Conservation (phyloP, 2,329 filamentous ascomycete genomes). For the Blastomyces gilchristii region DNA sequence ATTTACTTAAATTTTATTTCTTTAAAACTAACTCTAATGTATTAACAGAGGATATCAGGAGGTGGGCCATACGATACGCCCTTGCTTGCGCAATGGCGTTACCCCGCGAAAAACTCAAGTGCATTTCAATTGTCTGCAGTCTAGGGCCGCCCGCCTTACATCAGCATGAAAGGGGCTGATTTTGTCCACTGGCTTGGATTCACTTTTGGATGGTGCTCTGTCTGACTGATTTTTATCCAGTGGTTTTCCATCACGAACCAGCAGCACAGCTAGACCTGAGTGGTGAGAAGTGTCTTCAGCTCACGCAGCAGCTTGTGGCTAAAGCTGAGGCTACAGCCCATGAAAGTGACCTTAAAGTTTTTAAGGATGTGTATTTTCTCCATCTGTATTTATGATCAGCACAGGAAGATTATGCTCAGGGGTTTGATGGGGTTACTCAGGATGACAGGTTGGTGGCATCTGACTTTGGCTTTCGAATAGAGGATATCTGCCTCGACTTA, state of each 20-base stretch:
- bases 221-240: conserved; percentile 15
- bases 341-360: conserved; percentile 20
- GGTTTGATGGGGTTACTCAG: conserved; percentile 21
- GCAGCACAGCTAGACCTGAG: conserved; percentile 24
- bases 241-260: conserved; percentile 23
- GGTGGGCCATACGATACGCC: conserved; percentile 33
- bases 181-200: conserved; percentile 22
- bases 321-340: conserved; percentile 8
- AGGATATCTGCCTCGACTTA: conserved; percentile 28
- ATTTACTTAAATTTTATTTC: too few species aligned
- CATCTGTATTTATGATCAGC: conserved; percentile 18
- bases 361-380: conserved; percentile 18
- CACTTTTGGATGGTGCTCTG: conserved; percentile 23
- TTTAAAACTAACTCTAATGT: too few species aligned
- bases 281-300: conserved; percentile 24
- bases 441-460: conserved; percentile 24
- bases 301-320: conserved; percentile 13
- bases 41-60: conserved; percentile 35
- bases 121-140: conserved; percentile 32
- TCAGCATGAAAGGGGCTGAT: conserved; percentile 25
- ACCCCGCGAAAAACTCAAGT: conserved; percentile 26
- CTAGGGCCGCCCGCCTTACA: conserved; percentile 26
- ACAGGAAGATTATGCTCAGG: conserved; percentile 23
- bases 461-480: conserved; percentile 27
- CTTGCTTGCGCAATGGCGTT: conserved; percentile 37